Percentiles rank a stretch among this genome's conserved stretches.
Conservation (phyloP, 1,139 yeast species). For the Pichia sp. region DNA sequence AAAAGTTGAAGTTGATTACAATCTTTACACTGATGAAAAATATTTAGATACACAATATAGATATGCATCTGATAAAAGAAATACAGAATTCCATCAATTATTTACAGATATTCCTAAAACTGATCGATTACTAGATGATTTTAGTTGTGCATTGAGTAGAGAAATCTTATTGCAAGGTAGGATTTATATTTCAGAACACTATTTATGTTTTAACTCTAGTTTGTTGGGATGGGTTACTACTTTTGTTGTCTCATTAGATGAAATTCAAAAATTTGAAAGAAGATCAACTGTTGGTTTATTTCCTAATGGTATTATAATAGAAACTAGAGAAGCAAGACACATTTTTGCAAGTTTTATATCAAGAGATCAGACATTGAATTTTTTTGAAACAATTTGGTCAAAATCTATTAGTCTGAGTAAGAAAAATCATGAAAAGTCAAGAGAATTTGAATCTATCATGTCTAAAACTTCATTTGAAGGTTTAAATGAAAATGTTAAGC, state of each 20-base stretch:
- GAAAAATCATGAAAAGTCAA: slow-evolving; percentile 22
- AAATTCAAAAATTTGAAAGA: slow-evolving; percentile 69
- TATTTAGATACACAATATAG: slow-evolving; percentile 37
- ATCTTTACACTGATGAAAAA: slow-evolving; percentile 36
- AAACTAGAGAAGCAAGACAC: slow-evolving; percentile 62
- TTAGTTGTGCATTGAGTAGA: slow-evolving; percentile 81
- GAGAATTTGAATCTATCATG: slow-evolving; percentile 19
- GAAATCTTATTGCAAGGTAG: slow-evolving; percentile 92
- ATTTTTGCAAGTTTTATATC: slow-evolving; percentile 83
- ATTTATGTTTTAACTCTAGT: slow-evolving; percentile 86
- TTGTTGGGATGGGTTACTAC: slow-evolving; percentile 90
- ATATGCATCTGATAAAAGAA: slow-evolving; percentile 64
- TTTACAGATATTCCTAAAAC: slow-evolving; percentile 64
- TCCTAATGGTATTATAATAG: slow-evolving; percentile 83
- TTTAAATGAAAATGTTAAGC: slow-evolving; percentile 4
- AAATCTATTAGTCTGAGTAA: slow-evolving; percentile 28
- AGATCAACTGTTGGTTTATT: slow-evolving; percentile 81
- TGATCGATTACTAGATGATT: slow-evolving; percentile 76
- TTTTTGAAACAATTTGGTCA: slow-evolving; percentile 59
- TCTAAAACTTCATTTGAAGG: slow-evolving; percentile 13
- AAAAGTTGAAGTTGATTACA: slow-evolving; percentile 27
- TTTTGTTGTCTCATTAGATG: slow-evolving; percentile 64
- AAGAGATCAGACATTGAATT: slow-evolving; percentile 69
- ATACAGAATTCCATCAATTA: slow-evolving; percentile 71
- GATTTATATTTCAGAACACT: slow-evolving; percentile 72